A percentile compares a stretch with the other conserved stretches of the same genome.
These are phyloP conservation scores for Cytospora piceae DNA, from an alignment of 2,329 filamentous ascomycete species.

Conservation along the genomic window DNA sequence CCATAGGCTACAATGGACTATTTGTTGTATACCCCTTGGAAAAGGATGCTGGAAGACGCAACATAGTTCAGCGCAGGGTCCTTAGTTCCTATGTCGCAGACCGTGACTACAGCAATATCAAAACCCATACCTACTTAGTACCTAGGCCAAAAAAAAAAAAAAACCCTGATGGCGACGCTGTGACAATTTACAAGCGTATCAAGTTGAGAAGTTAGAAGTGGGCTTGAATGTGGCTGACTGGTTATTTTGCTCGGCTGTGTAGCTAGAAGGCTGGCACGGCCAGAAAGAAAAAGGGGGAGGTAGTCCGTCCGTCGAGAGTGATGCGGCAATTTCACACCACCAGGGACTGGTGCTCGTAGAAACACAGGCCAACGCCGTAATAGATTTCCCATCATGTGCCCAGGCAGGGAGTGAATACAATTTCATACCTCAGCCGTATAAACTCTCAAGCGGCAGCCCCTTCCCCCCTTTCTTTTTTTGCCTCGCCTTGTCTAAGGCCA, in stretches of 20 bases:
- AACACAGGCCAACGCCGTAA: constrained; percentile 13
- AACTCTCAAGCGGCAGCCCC: constrained; percentile 4
- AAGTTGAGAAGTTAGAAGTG: neutral
- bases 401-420: constrained; percentile 10
- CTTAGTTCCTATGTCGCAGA: neutral
- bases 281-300: neutral
- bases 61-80: neutral
- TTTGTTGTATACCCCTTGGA: neutral
- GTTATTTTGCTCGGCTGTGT: neutral
- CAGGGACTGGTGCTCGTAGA: neutral
- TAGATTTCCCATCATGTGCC: constrained; percentile 26
- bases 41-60: neutral
- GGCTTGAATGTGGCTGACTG: neutral
- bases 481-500: constrained; percentile 24
- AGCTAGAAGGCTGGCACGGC: neutral
- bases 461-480: constrained; percentile 1
- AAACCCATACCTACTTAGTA: neutral
- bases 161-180: neutral
- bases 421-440: constrained; percentile 9
- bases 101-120: too few species aligned
- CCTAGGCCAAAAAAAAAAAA: neutral
- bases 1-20: neutral
- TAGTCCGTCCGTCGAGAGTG: neutral
- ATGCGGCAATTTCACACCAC: neutral
- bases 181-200: too few species aligned